These are phyloP conservation scores for Fusarium sp. DNA, from an alignment of 2,329 filamentous ascomycete species.

Conservation along the genomic window DNA sequence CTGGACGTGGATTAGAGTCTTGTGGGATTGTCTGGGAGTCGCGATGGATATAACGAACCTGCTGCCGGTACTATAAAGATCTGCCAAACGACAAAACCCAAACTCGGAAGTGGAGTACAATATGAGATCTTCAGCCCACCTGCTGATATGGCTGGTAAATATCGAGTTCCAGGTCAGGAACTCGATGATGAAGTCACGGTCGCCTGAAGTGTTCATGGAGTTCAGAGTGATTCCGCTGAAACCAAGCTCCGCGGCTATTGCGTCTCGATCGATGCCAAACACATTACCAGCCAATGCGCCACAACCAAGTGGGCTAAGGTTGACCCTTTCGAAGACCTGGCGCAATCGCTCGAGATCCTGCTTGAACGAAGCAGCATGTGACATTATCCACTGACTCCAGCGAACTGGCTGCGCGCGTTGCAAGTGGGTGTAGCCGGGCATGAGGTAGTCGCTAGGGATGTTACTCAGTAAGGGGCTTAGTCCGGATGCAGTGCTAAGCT, in stretches of 20 bases:
- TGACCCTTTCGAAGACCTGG: too few relatives aligned
- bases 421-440: too few relatives aligned
- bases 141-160: constrained; percentile 74
- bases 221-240: constrained; percentile 74
- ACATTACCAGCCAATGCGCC: constrained; percentile 42
- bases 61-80: constrained; percentile 39
- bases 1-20: constrained; percentile 24
- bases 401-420: too few relatives aligned
- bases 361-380: constrained; percentile 21
- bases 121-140: constrained; percentile 77
- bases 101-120: constrained; percentile 51
- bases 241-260: constrained; percentile 66
- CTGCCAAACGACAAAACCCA: constrained; percentile 36
- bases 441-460: constrained; percentile 22
- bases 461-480: constrained; percentile 34
- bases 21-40: constrained; percentile 21
- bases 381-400: too few relatives aligned
- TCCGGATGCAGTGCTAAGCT: constrained; percentile 30
- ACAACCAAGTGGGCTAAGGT: neutral
- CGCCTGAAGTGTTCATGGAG: constrained; percentile 72
- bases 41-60: constrained; percentile 47
- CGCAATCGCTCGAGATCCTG: constrained; percentile 4
- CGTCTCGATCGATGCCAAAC: constrained; percentile 46
- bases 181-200: constrained; percentile 77
- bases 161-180: constrained; percentile 74